Percentiles rank a stretch among this genome's conserved stretches.
Conservation (phyloP, 2,329 filamentous ascomycete species). For the Daldinia sp. region DNA sequence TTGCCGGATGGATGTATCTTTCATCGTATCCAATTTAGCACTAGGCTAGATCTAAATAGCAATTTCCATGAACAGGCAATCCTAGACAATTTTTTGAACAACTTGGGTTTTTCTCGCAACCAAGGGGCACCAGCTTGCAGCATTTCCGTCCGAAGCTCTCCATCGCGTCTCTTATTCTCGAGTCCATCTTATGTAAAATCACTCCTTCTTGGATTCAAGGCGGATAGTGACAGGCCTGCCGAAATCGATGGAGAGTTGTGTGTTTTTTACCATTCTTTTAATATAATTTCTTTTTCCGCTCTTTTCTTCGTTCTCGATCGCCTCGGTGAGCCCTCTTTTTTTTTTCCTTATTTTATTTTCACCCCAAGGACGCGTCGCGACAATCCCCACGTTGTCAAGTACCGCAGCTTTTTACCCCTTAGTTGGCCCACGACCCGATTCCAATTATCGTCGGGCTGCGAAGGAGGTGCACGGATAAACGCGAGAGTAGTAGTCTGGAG, state of each 20-base stretch:
- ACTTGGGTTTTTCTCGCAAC: conserved; percentile 41
- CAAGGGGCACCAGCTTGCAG: conserved; percentile 35
- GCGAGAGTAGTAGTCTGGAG: conserved; percentile 54
- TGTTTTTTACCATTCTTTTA: conserved; percentile 43
- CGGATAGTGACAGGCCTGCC: conserved; percentile 27
- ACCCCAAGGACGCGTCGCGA: conserved; percentile 40
- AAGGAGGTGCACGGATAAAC: conserved; percentile 34
- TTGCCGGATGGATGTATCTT: conserved; percentile 22
- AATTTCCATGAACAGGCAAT: conserved; percentile 43
- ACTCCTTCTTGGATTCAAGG: conserved; percentile 36
- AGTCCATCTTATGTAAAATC: conserved; percentile 31
- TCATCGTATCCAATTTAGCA: conserved; percentile 35
- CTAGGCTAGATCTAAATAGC: conserved; percentile 39
- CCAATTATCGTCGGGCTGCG: conserved; percentile 21
- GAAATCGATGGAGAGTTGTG: conserved; percentile 45
- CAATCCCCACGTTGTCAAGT: conserved; percentile 32
- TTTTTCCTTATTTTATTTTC: conserved; percentile 25
- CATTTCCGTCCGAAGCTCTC: conserved; percentile 35
- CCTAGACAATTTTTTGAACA: conserved; percentile 41
- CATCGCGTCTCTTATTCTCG: conserved; percentile 37
- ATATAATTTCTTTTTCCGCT: conserved; percentile 27
- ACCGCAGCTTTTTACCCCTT: conserved; percentile 36
- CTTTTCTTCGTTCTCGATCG: conserved; percentile 27
- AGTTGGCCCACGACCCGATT: conserved; percentile 33
- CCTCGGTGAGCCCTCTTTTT: conserved; percentile 37